Evolutionary conservation across 306 rosid species (phyloP).

Genomic region (Fagus sylvatica): DNA sequence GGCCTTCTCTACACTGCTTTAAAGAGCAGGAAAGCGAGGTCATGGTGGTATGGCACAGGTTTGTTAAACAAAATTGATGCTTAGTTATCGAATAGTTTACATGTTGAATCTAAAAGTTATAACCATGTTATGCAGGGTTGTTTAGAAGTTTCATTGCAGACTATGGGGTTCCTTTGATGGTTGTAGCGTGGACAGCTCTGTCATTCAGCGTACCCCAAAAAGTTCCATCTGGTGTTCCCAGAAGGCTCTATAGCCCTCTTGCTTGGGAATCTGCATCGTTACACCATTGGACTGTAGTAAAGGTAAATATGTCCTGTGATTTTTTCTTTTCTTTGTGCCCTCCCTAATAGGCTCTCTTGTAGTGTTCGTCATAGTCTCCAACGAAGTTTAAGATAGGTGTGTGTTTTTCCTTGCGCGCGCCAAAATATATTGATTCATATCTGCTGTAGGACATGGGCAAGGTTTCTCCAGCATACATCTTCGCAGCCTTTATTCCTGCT

Average conservation of each 20-base stretch:
- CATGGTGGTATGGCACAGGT: slow-evolving; percentile 90
- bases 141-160: slow-evolving; percentile 74
- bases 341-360: too few species aligned
- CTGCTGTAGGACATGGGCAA: slow-evolving; percentile 75
- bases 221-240: slow-evolving; percentile 75
- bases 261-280: slow-evolving; percentile 76
- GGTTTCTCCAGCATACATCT: slow-evolving; percentile 61
- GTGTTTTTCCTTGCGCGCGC: slow-evolving; percentile 1
- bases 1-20: slow-evolving; percentile 75
- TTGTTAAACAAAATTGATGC: slow-evolving; percentile 22
- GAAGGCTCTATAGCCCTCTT: slow-evolving; percentile 72
- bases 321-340: neutral
- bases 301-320: slow-evolving; percentile 41
- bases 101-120: neutral
- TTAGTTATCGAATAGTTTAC: neutral
- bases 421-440: neutral
- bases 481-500: slow-evolving; percentile 78
- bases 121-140: slow-evolving; percentile 46
- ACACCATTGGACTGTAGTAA: slow-evolving; percentile 74
- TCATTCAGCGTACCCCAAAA: slow-evolving; percentile 60
- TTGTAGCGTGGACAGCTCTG: slow-evolving; percentile 67
- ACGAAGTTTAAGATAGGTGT: neutral
- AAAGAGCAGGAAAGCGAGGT: slow-evolving; percentile 80
- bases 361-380: neutral
- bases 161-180: slow-evolving; percentile 87